A percentile compares a stretch with the other conserved stretches of the same genome.
Evolutionary conservation across 495 filamentous ascomycete species (phyloP).

Genomic region (Lepidopterella palustris): DNA sequence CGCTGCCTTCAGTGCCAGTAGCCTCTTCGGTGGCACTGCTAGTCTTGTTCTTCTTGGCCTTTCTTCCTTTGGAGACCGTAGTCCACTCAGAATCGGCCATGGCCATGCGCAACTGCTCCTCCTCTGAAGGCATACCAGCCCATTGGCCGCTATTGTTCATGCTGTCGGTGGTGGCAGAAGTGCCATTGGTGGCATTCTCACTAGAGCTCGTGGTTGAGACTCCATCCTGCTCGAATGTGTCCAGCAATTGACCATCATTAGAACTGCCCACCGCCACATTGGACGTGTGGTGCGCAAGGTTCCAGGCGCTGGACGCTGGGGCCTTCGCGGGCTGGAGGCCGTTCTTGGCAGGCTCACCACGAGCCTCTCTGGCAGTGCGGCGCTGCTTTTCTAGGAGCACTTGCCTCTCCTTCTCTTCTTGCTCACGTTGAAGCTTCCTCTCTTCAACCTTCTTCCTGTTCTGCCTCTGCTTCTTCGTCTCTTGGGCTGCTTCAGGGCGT

Average conservation of each 20-base stretch:
- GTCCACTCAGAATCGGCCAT: slow-evolving; percentile 62
- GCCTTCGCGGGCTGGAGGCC: slow-evolving; percentile 55
- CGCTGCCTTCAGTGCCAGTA: slow-evolving; percentile 16
- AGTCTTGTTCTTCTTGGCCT: slow-evolving; percentile 52
- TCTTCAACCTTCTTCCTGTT: slow-evolving; percentile 75
- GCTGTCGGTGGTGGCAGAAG: slow-evolving; percentile 28
- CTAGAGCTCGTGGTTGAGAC: slow-evolving; percentile 35
- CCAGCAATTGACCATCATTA: slow-evolving; percentile 53
- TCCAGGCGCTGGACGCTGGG: slow-evolving; percentile 57
- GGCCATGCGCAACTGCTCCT: slow-evolving; percentile 73
- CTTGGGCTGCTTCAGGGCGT: slow-evolving; percentile 44
- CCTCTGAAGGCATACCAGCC: slow-evolving; percentile 66
- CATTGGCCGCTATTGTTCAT: slow-evolving; percentile 34
- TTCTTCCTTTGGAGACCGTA: slow-evolving; percentile 58
- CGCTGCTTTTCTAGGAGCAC: slow-evolving; percentile 70
- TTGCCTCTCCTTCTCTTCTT: slow-evolving; percentile 66
- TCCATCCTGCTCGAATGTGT: slow-evolving; percentile 61
- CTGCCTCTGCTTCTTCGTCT: slow-evolving; percentile 89
- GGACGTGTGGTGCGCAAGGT: slow-evolving; percentile 34
- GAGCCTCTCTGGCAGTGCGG: slow-evolving; percentile 68
- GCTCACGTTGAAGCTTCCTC: slow-evolving; percentile 61
- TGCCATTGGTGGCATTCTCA: slow-evolving; percentile 24
- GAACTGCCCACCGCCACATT: slow-evolving; percentile 18
- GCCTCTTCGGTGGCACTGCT: slow-evolving; percentile 37
- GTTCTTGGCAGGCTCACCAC: slow-evolving; percentile 68